phyloP scores from a whole-genome alignment of 306 rosid species.

The Sesbania bispinosa region DNA sequence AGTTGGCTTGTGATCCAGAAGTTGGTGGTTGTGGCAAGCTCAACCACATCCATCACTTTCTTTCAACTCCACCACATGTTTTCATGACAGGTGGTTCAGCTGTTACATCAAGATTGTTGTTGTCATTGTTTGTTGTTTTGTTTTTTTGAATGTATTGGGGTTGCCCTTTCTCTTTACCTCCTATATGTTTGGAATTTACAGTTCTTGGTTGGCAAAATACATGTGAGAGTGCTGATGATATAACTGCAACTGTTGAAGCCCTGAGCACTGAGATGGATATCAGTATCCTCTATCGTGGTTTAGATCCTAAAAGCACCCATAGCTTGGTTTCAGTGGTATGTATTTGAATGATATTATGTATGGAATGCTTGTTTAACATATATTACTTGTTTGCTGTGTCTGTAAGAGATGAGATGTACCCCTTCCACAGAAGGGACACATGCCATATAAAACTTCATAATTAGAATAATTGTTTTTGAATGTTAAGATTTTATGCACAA shows the following conservation, averaged over 20 bases:
- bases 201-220: slow-evolving; percentile 98
- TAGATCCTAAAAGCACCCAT: slow-evolving; percentile 63
- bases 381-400: background rate
- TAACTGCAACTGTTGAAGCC: slow-evolving; percentile 68
- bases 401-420: background rate
- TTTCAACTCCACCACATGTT: slow-evolving; percentile 78
- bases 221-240: slow-evolving; percentile 78
- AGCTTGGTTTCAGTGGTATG: slow-evolving; percentile 97
- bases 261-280: slow-evolving; percentile 71
- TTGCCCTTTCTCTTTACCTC: too few relatives aligned
- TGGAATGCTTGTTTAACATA: slow-evolving; percentile 5
- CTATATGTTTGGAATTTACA: slow-evolving; percentile 38
- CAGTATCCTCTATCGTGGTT: slow-evolving; percentile 82
- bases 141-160: too few relatives aligned
- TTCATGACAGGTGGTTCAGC: slow-evolving; percentile 88
- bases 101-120: too few relatives aligned
- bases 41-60: slow-evolving; percentile 88
- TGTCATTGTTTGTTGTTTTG: too few relatives aligned
- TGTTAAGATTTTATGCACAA: too few relatives aligned
- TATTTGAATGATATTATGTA: background rate
- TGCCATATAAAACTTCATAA: background rate
- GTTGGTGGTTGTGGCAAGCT: slow-evolving; percentile 86
- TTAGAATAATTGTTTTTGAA: too few relatives aligned
- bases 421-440: background rate
- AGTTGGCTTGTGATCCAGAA: slow-evolving; percentile 82